A percentile compares a stretch with the other conserved stretches of the same genome.
Evolutionary conservation across 495 filamentous ascomycete genomes (phyloP).

Genomic region (Penicillium coprophilum): DNA sequence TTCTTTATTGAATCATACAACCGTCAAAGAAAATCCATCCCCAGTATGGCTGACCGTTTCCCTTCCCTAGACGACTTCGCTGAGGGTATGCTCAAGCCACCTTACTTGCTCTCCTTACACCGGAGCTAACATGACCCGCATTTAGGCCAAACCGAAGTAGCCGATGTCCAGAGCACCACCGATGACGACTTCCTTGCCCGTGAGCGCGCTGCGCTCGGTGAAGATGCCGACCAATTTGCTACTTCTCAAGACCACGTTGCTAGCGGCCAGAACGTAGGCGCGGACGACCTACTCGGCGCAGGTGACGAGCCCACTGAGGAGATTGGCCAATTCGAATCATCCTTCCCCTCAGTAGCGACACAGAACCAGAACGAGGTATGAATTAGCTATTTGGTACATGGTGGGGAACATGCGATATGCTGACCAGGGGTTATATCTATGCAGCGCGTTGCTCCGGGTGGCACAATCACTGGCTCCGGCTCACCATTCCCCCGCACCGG

Average conservation of each 20-base stretch:
- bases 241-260: slow-evolving; percentile 69
- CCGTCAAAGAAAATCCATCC: not conserved
- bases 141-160: slow-evolving; percentile 59
- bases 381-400: not conserved
- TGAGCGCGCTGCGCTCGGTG: slow-evolving; percentile 84
- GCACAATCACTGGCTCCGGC: slow-evolving; percentile 81
- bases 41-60: slow-evolving; percentile 89
- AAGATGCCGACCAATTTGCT: slow-evolving; percentile 88
- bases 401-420: slow-evolving; percentile 5
- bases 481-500: slow-evolving; percentile 66
- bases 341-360: slow-evolving; percentile 80
- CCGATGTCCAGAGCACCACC: slow-evolving; percentile 41
- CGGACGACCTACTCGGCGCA: slow-evolving; percentile 70
- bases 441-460: slow-evolving; percentile 76
- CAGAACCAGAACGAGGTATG: slow-evolving; percentile 68
- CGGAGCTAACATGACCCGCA: slow-evolving; percentile 29
- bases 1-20: slow-evolving; percentile 3
- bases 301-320: slow-evolving; percentile 49
- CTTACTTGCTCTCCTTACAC: slow-evolving; percentile 16
- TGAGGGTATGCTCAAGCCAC: slow-evolving; percentile 61
- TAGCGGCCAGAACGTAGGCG: slow-evolving; percentile 47
- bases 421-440: slow-evolving; percentile 25
- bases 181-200: slow-evolving; percentile 82
- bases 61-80: slow-evolving; percentile 96
- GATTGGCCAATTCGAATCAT: slow-evolving; percentile 75